Percentiles rank a stretch among this genome's conserved stretches.
These are phyloP conservation scores for Chiua virens DNA, from an alignment of 768 basidiomycete species.

Conservation along the genomic window DNA sequence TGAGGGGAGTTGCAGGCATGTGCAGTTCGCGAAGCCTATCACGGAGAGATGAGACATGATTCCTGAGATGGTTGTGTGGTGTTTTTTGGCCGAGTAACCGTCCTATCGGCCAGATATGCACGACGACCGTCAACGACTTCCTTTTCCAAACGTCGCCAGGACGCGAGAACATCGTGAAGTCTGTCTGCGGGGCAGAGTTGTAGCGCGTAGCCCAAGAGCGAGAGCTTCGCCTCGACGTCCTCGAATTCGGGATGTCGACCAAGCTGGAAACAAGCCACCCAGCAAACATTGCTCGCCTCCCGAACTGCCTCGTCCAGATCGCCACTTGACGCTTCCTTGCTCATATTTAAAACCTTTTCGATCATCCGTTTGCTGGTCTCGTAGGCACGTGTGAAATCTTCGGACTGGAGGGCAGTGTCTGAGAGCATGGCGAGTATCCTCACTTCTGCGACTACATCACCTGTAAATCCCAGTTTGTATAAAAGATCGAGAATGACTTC, in stretches of 20 bases:
- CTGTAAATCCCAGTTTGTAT: constrained; percentile 79
- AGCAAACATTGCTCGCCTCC: constrained; percentile 80
- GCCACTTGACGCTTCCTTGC: constrained; percentile 29
- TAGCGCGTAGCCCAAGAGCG: constrained; percentile 75
- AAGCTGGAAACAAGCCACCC: constrained; percentile 87
- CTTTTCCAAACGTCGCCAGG: constrained; percentile 75
- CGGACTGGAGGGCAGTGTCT: constrained; percentile 79
- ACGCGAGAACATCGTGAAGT: constrained; percentile 70
- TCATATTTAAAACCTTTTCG: constrained; percentile 52
- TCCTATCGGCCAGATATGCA: constrained; percentile 37
- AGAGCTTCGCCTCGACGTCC: constrained; percentile 65
- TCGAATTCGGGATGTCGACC: constrained; percentile 78
- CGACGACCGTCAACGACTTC: constrained; percentile 57
- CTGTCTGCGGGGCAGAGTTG: constrained; percentile 84
- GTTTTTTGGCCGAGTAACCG: constrained; percentile 12
- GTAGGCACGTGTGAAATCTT: constrained; percentile 76
- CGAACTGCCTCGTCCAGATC: constrained; percentile 42
- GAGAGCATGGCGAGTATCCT: constrained; percentile 89
- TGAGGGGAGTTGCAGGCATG: constrained; percentile 66
- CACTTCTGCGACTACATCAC: constrained; percentile 73
- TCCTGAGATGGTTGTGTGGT: constrained; percentile 26
- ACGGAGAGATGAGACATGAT: constrained; percentile 53
- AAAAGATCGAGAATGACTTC: constrained; percentile 90
- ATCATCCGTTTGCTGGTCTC: constrained; percentile 75
- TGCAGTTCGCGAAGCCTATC: constrained; percentile 64